Conservation (phyloP, 2,329 filamentous ascomycete genomes). For the Ceratocystis albifundus region DNA sequence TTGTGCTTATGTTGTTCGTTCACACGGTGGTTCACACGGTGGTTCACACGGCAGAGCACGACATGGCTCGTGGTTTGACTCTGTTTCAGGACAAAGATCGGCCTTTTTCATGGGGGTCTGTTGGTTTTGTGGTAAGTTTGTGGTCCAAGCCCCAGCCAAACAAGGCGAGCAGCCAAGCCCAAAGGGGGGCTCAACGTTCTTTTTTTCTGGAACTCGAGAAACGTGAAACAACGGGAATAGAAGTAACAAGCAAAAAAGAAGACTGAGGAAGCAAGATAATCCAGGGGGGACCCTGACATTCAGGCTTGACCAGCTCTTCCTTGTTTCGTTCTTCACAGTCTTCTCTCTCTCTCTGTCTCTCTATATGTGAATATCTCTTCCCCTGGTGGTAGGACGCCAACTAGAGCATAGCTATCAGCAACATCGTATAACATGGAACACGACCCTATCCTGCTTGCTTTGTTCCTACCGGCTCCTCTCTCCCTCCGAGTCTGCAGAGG, state of each 20-base stretch:
- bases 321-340: no score
- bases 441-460: neutral
- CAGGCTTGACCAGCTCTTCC: neutral
- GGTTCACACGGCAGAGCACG: neutral
- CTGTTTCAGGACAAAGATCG: conserved; percentile 8
- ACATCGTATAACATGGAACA: neutral
- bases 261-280: neutral
- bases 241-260: neutral
- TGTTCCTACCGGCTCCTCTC: neutral
- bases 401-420: neutral
- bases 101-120: neutral
- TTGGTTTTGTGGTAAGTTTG: no score
- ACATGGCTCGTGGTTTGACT: conserved; percentile 2
- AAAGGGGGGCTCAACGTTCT: neutral
- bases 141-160: neutral
- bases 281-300: neutral
- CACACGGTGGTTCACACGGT: no score
- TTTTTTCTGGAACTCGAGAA: neutral
- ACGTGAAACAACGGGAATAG: conserved; percentile 10
- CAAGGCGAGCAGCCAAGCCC: neutral
- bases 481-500: neutral
- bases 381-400: neutral
- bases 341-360: no score
- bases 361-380: no score
- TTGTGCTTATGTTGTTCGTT: no score